phyloP scores from a whole-genome alignment of 108 stramenopile genomes.

The Pseudonitzschia multistriata region DNA sequence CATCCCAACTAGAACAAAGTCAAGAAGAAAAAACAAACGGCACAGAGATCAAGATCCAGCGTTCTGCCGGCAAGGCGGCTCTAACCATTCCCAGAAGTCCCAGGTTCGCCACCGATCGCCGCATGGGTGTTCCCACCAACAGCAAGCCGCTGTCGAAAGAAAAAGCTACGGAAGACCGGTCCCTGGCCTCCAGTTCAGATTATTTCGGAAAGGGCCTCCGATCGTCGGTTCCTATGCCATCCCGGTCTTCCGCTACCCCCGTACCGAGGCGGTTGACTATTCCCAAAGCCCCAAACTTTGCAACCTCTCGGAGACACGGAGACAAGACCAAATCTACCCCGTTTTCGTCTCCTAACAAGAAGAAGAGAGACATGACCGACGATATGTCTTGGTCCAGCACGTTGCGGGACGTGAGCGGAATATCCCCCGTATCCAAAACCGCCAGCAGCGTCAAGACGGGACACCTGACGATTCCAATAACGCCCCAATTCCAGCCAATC shows the following conservation, averaged over 20 bases:
- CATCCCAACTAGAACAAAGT: neutral
- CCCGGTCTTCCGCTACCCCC: neutral
- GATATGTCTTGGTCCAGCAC: conserved; percentile 21
- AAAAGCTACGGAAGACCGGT: neutral
- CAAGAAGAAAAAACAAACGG: neutral
- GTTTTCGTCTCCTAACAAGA: neutral
- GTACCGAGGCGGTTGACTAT: conserved; percentile 17
- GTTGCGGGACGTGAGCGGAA: conserved; percentile 10
- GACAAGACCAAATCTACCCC: neutral
- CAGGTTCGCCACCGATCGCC: conserved; percentile 25
- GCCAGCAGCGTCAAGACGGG: conserved; percentile 5
- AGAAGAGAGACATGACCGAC: neutral
- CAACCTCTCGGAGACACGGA: conserved; percentile 20
- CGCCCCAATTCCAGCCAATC: conserved; percentile 40
- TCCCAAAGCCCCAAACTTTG: conserved; percentile 35
- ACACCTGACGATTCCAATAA: conserved; percentile 37
- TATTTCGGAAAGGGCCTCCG: conserved; percentile 19
- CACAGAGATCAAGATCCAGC: no score
- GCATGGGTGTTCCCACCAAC: neutral
- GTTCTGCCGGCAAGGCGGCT: no score
- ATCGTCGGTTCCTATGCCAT: conserved; percentile 1
- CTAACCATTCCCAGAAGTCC: conserved; percentile 29
- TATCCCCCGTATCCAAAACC: conserved; percentile 20
- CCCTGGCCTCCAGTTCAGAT: conserved; percentile 10
- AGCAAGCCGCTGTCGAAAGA: neutral